Conservation (phyloP, 768 basidiomycete species). For the Termitomyces sp. region DNA sequence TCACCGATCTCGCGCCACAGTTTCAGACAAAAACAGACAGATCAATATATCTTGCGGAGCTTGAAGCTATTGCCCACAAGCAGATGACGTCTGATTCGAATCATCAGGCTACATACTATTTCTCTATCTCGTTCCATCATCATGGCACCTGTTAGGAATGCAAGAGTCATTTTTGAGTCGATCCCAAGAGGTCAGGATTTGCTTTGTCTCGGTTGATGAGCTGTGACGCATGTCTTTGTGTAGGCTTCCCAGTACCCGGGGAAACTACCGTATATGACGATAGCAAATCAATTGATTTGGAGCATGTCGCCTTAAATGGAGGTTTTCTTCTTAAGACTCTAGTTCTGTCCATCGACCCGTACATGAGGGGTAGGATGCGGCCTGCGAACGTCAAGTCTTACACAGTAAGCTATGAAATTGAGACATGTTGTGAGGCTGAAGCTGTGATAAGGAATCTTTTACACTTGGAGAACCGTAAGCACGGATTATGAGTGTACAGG, state of each 20-base stretch:
- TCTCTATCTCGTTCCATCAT: not conserved
- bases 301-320: constrained; percentile 18
- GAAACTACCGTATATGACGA: constrained; percentile 34
- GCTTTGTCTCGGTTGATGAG: not conserved
- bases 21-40: not conserved
- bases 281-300: constrained; percentile 36
- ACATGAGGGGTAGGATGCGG: constrained; percentile 33
- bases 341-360: constrained; percentile 40
- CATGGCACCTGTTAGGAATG: constrained; percentile 2
- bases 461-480: constrained; percentile 20
- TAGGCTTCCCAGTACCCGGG: constrained; percentile 18
- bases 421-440: constrained; percentile 1
- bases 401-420: not conserved
- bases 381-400: constrained; percentile 15
- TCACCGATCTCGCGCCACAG: not conserved
- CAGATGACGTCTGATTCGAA: not conserved
- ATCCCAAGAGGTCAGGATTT: not conserved
- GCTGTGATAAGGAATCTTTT: not conserved
- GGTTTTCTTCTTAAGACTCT: constrained; percentile 36
- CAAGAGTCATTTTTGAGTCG: not conserved
- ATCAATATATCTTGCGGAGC: not conserved
- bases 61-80: not conserved
- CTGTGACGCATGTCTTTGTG: not conserved
- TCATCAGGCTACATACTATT: not conserved
- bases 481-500: not conserved